Conservation (phyloP, 192 early-diverging fungal genomes). For the Rhizophagus prolifer region DNA sequence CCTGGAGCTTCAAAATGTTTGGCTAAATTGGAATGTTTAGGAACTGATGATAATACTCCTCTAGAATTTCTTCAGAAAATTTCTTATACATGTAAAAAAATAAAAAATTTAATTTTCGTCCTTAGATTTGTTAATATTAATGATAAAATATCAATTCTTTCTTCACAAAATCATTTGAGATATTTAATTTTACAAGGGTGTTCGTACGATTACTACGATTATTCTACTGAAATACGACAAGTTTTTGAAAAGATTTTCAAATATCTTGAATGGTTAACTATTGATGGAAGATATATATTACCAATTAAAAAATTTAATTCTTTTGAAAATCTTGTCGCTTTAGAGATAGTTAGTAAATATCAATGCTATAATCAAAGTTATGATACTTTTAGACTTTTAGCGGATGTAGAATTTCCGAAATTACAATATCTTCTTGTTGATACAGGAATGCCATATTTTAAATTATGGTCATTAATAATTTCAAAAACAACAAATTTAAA, state of each 20-base stretch:
- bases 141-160: neutral
- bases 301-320: neutral
- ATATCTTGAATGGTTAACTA: neutral
- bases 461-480: neutral
- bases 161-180: neutral
- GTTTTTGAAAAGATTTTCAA: neutral
- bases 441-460: neutral
- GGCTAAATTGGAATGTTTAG: neutral
- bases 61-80: neutral
- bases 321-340: neutral
- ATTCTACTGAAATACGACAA: neutral
- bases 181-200: neutral
- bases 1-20: neutral
- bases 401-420: neutral
- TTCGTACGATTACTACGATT: neutral
- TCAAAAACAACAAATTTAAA: neutral
- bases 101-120: neutral
- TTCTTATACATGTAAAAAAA: neutral
- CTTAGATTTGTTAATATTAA: neutral
- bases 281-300: neutral
- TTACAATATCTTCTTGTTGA: neutral
- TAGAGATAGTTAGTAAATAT: neutral
- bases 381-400: neutral
- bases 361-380: neutral
- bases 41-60: neutral